Evolutionary conservation across 1,139 yeast species (phyloP).

Genomic region (Maudiozyma humilis): DNA sequence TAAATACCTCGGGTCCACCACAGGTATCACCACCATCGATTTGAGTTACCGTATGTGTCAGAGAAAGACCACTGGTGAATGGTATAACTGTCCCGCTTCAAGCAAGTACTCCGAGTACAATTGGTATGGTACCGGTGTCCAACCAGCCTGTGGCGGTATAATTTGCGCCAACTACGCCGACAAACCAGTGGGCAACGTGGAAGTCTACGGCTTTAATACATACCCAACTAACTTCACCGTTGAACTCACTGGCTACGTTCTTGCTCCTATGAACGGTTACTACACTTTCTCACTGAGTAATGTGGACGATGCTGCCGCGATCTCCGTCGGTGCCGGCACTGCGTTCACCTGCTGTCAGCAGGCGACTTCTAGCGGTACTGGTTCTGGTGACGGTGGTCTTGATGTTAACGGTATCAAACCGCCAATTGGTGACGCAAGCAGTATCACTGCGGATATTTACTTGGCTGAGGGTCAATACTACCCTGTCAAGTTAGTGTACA

Average conservation of each 20-base stretch:
- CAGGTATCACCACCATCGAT: background rate
- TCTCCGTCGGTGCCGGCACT: constrained; percentile 23
- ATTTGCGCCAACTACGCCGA: background rate
- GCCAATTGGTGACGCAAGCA: background rate
- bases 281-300: constrained; percentile 18
- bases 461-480: constrained; percentile 20
- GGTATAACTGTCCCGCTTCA: background rate
- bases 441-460: constrained; percentile 1
- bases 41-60: background rate
- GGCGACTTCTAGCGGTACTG: background rate
- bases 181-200: background rate
- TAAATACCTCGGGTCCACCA: background rate
- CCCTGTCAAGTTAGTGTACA: constrained; percentile 27
- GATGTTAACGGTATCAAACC: constrained; percentile 8
- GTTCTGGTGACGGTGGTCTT: constrained; percentile 5
- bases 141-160: background rate
- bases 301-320: constrained; percentile 28
- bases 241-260: constrained; percentile 27
- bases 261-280: constrained; percentile 22
- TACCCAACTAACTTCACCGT: constrained; percentile 2
- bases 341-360: constrained; percentile 30
- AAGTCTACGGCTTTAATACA: background rate
- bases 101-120: background rate
- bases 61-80: background rate
- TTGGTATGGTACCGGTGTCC: background rate